phyloP scores from a whole-genome alignment of 2,329 filamentous ascomycete genomes.

The Cercospora zeina region DNA sequence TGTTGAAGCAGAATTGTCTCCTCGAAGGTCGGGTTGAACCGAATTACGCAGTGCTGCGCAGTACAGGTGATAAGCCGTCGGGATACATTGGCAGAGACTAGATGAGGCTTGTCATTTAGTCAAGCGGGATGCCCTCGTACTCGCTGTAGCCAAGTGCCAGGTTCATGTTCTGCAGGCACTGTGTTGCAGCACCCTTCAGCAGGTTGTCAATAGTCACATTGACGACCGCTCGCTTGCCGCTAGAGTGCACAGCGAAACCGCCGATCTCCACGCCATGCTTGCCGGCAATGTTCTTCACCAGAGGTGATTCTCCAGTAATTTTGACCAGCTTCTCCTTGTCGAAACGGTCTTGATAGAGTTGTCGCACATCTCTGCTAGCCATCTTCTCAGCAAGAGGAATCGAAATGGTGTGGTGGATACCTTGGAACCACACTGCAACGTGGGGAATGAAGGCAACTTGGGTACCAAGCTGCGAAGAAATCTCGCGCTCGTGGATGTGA shows the following conservation, averaged over 20 bases:
- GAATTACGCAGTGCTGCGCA: neutral
- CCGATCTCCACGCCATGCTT: slow-evolving; percentile 93
- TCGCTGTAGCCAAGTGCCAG: slow-evolving; percentile 83
- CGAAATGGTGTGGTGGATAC: slow-evolving; percentile 87
- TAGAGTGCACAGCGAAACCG: slow-evolving; percentile 88
- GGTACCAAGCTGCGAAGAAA: slow-evolving; percentile 72
- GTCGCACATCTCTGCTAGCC: slow-evolving; percentile 86
- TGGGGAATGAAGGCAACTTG: slow-evolving; percentile 86
- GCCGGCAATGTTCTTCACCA: slow-evolving; percentile 79
- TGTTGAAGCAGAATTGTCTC: neutral
- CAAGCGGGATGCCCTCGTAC: slow-evolving; percentile 78
- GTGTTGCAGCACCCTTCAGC: slow-evolving; percentile 87
- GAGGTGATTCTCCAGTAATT: slow-evolving; percentile 81
- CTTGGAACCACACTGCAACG: slow-evolving; percentile 95
- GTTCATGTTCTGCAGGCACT: slow-evolving; percentile 96
- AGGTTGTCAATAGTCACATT: slow-evolving; percentile 93
- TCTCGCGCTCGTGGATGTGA: slow-evolving; percentile 93
- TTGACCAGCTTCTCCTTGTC: slow-evolving; percentile 95
- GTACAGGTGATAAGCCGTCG: neutral
- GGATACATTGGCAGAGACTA: neutral
- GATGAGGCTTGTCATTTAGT: slow-evolving; percentile 37
- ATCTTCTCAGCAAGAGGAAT: slow-evolving; percentile 84
- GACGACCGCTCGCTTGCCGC: slow-evolving; percentile 88
- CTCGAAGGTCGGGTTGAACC: neutral
- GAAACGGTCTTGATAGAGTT: slow-evolving; percentile 94